These are phyloP conservation scores for Craterostigma plantagineum DNA, from an alignment of 257 asterid species.

Conservation along the genomic window DNA sequence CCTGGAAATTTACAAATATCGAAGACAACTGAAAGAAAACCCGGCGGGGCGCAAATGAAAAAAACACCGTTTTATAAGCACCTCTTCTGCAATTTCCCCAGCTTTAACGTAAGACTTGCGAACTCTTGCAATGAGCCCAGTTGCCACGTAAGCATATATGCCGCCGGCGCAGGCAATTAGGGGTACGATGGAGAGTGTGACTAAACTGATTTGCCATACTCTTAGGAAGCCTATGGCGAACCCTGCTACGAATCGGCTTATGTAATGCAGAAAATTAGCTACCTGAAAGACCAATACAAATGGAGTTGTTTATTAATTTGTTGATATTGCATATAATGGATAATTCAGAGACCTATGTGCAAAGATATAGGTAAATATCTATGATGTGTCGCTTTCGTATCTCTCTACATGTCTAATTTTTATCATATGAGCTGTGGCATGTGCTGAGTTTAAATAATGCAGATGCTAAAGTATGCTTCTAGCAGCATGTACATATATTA, in stretches of 20 bases:
- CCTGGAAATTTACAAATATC: slow-evolving; percentile 28
- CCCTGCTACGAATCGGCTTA: slow-evolving; percentile 70
- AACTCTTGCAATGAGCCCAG: slow-evolving; percentile 70
- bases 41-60: no score
- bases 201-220: slow-evolving; percentile 94
- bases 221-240: slow-evolving; percentile 72
- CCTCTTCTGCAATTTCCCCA: slow-evolving; percentile 98
- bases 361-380: no score
- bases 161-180: slow-evolving; percentile 94
- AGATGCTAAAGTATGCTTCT: no score
- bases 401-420: no score
- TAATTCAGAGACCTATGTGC: no score
- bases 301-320: not conserved
- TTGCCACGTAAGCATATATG: slow-evolving; percentile 64
- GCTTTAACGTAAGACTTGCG: slow-evolving; percentile 83
- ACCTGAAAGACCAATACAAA: slow-evolving; percentile 24
- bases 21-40: no score
- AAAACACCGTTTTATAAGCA: no score
- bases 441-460: no score
- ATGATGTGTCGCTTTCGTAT: no score
- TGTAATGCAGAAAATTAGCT: slow-evolving; percentile 77
- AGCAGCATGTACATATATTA: no score
- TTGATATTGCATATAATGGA: not conserved
- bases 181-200: slow-evolving; percentile 83
- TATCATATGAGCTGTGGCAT: no score